Evolutionary conservation across 2,329 filamentous ascomycete species (phyloP).

Genomic region (Alternaria sp.): DNA sequence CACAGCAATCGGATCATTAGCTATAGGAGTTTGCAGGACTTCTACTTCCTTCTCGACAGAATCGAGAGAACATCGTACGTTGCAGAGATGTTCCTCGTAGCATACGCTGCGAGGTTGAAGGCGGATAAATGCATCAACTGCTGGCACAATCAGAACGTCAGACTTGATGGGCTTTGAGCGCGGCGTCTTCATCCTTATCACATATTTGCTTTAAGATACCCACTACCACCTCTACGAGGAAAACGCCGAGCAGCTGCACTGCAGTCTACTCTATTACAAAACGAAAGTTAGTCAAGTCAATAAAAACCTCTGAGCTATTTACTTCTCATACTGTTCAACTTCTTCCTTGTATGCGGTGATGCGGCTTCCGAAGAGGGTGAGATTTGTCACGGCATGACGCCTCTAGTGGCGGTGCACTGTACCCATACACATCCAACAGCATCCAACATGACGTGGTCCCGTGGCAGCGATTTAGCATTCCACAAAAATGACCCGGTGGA

Average conservation of each 20-base stretch:
- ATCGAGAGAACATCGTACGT: slow-evolving; percentile 29
- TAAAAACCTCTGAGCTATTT: background rate
- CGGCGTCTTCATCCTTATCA: background rate
- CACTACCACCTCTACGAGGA: background rate
- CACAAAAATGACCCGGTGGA: slow-evolving; percentile 6
- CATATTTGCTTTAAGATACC: background rate
- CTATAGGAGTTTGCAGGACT: slow-evolving; percentile 32
- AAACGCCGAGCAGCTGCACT: background rate
- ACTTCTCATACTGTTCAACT: background rate
- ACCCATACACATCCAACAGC: background rate
- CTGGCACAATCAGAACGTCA: slow-evolving; percentile 29
- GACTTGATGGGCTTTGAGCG: slow-evolving; percentile 4
- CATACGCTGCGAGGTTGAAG: slow-evolving; percentile 27
- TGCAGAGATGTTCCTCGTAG: slow-evolving; percentile 8
- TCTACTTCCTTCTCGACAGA: slow-evolving; percentile 35
- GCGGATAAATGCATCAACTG: slow-evolving; percentile 31
- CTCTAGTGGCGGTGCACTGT: slow-evolving; percentile 18
- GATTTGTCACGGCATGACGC: background rate
- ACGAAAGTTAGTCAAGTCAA: background rate
- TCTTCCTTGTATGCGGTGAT: background rate
- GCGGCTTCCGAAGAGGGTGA: background rate
- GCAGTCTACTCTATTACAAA: background rate
- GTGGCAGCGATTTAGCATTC: slow-evolving; percentile 16
- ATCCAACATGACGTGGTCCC: slow-evolving; percentile 33
- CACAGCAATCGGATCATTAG: slow-evolving; percentile 6